These are phyloP conservation scores for Phytopythium helicoides DNA, from an alignment of 352 stramenopile genomes.

Conservation along the genomic window DNA sequence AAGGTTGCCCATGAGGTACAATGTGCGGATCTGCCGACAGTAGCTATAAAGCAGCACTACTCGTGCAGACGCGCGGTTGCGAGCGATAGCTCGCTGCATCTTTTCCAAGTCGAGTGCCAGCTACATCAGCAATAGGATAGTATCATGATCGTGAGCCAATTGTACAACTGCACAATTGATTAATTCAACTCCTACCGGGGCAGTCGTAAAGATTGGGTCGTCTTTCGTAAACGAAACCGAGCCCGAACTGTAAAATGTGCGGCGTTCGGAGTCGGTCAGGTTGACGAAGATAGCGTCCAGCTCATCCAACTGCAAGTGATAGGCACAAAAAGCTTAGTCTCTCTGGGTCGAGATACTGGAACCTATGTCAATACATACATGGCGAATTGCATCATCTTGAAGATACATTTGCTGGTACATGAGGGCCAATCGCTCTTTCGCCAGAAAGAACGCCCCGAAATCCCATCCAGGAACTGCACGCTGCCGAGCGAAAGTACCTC, in stretches of 20 bases:
- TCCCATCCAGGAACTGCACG: constrained; percentile 54
- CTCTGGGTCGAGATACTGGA: neutral
- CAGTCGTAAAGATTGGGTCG: constrained; percentile 60
- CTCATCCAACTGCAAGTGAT: constrained; percentile 69
- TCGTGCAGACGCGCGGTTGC: constrained; percentile 43
- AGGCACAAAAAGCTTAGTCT: neutral
- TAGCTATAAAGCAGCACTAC: constrained; percentile 77
- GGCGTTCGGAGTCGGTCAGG: constrained; percentile 30
- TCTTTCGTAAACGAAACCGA: constrained; percentile 18
- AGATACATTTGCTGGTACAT: constrained; percentile 87
- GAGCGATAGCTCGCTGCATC: constrained; percentile 50
- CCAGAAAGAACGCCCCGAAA: constrained; percentile 76
- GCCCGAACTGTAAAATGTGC: constrained; percentile 15
- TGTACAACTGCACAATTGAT: too few relatives aligned
- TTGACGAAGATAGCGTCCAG: constrained; percentile 74
- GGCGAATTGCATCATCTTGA: constrained; percentile 75
- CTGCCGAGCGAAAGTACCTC: constrained; percentile 7
- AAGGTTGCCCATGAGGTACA: constrained; percentile 74
- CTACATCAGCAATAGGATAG: constrained; percentile 17
- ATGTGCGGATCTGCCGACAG: constrained; percentile 67
- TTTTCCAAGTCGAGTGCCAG: constrained; percentile 52
- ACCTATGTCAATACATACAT: constrained; percentile 38
- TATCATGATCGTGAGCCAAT: neutral
- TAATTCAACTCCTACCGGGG: constrained; percentile 30
- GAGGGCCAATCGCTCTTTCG: constrained; percentile 74